A percentile compares a stretch with the other conserved stretches of the same genome.
Evolutionary conservation across 2,329 filamentous ascomycete species (phyloP).

Genomic region (Clonostachys solani): DNA sequence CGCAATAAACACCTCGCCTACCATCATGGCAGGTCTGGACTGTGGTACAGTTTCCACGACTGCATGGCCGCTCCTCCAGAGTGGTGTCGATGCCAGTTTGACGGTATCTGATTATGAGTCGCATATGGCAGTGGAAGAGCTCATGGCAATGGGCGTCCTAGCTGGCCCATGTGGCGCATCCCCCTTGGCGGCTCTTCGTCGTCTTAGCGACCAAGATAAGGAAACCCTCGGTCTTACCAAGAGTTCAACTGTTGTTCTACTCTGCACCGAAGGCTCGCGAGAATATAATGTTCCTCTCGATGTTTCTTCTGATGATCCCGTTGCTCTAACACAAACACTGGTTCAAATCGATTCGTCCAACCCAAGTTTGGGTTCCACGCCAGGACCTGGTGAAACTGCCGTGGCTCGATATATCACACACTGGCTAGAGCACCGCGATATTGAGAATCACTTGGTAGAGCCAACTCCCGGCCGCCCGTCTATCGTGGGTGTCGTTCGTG

Average conservation of each 20-base stretch:
- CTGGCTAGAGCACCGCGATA: constrained; percentile 46
- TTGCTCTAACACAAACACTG: constrained; percentile 35
- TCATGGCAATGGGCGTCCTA: constrained; percentile 39
- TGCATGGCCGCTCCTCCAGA: constrained; percentile 57
- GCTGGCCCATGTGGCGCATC: constrained; percentile 63
- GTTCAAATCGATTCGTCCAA: constrained; percentile 46
- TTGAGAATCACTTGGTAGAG: constrained; percentile 46
- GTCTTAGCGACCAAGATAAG: constrained; percentile 29
- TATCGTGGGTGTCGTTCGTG: constrained; percentile 40
- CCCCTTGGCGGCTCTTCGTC: constrained; percentile 49
- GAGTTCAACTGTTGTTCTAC: constrained; percentile 57
- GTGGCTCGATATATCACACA: constrained; percentile 40
- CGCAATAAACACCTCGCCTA: constrained; percentile 50
- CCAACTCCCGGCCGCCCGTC: constrained; percentile 40
- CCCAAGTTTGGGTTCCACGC: constrained; percentile 30
- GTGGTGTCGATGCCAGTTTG: constrained; percentile 55
- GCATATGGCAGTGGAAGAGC: constrained; percentile 51
- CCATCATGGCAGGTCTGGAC: constrained; percentile 72
- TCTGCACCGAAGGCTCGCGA: constrained; percentile 56
- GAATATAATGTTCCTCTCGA: constrained; percentile 41
- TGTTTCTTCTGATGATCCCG: constrained; percentile 33
- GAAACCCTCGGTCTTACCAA: constrained; percentile 27
- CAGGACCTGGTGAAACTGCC: constrained; percentile 37
- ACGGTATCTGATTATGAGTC: constrained; percentile 59
- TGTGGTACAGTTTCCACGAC: constrained; percentile 65